A percentile compares a stretch with the other conserved stretches of the same genome.
Conservation (phyloP, 495 filamentous ascomycete genomes). For the Tuber melanosporum region DNA sequence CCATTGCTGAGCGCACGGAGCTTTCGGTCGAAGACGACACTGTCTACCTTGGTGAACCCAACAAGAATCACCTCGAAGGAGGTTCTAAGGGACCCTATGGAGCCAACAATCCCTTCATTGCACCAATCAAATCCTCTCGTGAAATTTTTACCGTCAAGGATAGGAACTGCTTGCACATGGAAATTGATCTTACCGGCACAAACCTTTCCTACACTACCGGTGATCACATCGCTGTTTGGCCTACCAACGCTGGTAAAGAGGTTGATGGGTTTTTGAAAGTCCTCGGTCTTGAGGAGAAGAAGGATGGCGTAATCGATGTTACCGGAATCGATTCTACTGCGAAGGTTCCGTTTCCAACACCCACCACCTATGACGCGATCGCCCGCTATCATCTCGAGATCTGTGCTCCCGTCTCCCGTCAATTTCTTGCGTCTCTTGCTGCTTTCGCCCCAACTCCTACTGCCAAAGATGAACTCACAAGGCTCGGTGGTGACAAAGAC, state of each 20-base stretch:
- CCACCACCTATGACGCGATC: constrained; percentile 92
- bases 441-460: constrained; percentile 82
- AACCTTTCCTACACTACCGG: constrained; percentile 89
- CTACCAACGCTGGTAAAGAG: constrained; percentile 87
- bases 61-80: constrained; percentile 89
- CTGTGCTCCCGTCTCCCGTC: constrained; percentile 88
- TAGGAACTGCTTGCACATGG: constrained; percentile 94
- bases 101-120: constrained; percentile 93
- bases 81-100: constrained; percentile 83
- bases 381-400: constrained; percentile 97
- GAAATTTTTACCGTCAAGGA: constrained; percentile 90
- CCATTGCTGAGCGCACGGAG: constrained; percentile 68
- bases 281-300: constrained; percentile 67
- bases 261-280: constrained; percentile 83
- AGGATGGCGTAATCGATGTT: constrained; percentile 76
- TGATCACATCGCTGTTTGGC: constrained; percentile 96
- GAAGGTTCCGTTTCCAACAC: constrained; percentile 95
- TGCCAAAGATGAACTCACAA: constrained; percentile 76
- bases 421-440: constrained; percentile 81
- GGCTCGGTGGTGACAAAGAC: constrained; percentile 86
- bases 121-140: constrained; percentile 79
- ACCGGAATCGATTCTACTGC: constrained; percentile 92
- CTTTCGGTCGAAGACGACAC: constrained; percentile 68
- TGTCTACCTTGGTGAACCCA: constrained; percentile 94
- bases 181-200: constrained; percentile 82